Conservation (phyloP, 2,329 filamentous ascomycete genomes). For the Immersiporthe knoxdaviesiana region DNA sequence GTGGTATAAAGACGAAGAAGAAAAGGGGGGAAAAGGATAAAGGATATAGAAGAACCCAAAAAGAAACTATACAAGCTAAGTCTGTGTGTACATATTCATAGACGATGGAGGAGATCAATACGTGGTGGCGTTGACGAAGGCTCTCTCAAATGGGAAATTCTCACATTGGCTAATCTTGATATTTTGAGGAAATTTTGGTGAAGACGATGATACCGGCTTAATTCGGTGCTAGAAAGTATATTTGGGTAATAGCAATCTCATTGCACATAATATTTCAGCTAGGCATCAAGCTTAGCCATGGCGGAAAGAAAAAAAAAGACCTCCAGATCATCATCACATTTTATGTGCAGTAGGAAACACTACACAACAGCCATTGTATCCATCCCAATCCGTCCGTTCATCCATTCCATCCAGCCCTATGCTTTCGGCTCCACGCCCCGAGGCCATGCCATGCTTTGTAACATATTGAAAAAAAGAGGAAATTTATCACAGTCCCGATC, state of each 20-base stretch:
- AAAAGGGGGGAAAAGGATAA: not conserved
- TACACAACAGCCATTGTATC: not conserved
- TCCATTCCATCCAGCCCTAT: not conserved
- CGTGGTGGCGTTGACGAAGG: too few relatives aligned
- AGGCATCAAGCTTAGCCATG: not conserved
- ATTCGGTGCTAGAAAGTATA: too few relatives aligned
- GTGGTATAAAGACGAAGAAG: not conserved
- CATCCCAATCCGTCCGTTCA: not conserved
- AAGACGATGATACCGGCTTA: too few relatives aligned
- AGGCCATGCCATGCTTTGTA: not conserved
- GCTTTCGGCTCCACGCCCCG: not conserved
- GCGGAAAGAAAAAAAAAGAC: not conserved
- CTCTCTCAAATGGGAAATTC: too few relatives aligned
- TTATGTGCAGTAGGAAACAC: not conserved
- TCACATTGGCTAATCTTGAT: too few relatives aligned
- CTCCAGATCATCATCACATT: not conserved
- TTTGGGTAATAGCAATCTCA: not conserved
- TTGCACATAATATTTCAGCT: not conserved
- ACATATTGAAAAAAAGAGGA: not conserved
- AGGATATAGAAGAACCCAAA: too few relatives aligned
- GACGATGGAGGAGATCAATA: too few relatives aligned
- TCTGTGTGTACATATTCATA: too few relatives aligned
- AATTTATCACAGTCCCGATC: not conserved
- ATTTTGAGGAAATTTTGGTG: too few relatives aligned
- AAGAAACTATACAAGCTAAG: too few relatives aligned